Conservation (phyloP, 2,329 filamentous ascomycete genomes). For the Penicillium sp. region DNA sequence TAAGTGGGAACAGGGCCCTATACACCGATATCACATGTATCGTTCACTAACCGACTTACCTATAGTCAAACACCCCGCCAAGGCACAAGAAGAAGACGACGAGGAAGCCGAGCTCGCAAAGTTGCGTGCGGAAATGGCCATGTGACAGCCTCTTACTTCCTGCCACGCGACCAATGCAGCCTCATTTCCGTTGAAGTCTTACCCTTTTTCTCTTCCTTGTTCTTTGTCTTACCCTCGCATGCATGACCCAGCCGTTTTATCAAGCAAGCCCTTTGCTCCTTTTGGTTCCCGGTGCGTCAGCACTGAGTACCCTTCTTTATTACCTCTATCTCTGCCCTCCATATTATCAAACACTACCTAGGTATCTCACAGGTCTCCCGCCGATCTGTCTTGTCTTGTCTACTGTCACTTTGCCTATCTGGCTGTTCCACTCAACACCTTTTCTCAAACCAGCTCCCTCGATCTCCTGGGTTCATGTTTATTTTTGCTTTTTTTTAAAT, state of each 20-base stretch:
- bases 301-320: conserved; percentile 4
- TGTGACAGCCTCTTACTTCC: conserved; percentile 53
- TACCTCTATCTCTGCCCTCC: neutral
- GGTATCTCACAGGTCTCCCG: neutral
- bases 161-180: conserved; percentile 6
- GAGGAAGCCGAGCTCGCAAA: conserved; percentile 93
- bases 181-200: conserved; percentile 5
- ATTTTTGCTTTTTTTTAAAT: conserved; percentile 1
- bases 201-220: conserved; percentile 5
- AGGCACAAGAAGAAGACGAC: conserved; percentile 74
- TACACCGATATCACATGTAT: neutral
- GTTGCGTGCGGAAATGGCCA: conserved; percentile 95
- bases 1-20: conserved; percentile 51
- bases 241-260: conserved; percentile 20
- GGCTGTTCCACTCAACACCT: conserved; percentile 7
- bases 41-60: conserved; percentile 5
- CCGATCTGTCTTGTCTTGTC: neutral
- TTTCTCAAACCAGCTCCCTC: neutral
- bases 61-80: conserved; percentile 47
- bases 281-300: conserved; percentile 8
- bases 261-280: conserved; percentile 17
- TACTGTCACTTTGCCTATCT: conserved; percentile 5
- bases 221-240: conserved; percentile 12
- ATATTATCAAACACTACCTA: neutral
- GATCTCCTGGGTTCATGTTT: neutral